phyloP scores from a whole-genome alignment of 2,329 filamentous ascomycete genomes.

The Aspergillus fumigatiaffinis region DNA sequence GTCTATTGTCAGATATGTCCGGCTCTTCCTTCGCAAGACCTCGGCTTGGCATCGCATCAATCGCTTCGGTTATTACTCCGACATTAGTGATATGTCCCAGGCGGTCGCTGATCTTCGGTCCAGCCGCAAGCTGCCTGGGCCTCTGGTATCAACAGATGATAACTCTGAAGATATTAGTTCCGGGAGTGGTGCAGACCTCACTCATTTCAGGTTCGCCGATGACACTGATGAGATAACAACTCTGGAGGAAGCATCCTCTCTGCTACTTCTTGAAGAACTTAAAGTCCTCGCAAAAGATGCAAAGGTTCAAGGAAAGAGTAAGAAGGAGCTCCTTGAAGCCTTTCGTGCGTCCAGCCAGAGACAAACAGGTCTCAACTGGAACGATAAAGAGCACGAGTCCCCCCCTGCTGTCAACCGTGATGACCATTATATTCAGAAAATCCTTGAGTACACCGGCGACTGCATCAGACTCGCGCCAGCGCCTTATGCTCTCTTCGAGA shows the following conservation, averaged over 20 bases:
- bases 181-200: constrained; percentile 48
- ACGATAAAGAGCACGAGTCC: constrained; percentile 43
- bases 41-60: constrained; percentile 83
- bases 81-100: constrained; percentile 69
- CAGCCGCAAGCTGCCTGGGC: constrained; percentile 51
- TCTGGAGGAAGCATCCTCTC: constrained; percentile 75
- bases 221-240: constrained; percentile 70
- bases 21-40: constrained; percentile 87
- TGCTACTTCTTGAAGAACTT: constrained; percentile 83
- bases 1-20: constrained; percentile 65
- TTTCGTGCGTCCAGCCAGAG: constrained; percentile 69
- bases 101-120: constrained; percentile 65
- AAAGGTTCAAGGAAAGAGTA: constrained; percentile 83
- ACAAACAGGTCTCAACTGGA: constrained; percentile 70
- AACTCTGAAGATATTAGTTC: constrained; percentile 49
- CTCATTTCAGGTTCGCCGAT: constrained; percentile 74
- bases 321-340: constrained; percentile 71
- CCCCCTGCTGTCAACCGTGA: constrained; percentile 59
- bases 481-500: constrained; percentile 78
- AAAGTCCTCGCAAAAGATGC: constrained; percentile 80
- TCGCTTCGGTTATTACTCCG: constrained; percentile 73
- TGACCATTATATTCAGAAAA: constrained; percentile 71
- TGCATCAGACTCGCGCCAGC: constrained; percentile 75
- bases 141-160: constrained; percentile 24
- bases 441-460: constrained; percentile 71